Evolutionary conservation across 345 rosid species (phyloP).

Genomic region (Hirschfeldia incana): DNA sequence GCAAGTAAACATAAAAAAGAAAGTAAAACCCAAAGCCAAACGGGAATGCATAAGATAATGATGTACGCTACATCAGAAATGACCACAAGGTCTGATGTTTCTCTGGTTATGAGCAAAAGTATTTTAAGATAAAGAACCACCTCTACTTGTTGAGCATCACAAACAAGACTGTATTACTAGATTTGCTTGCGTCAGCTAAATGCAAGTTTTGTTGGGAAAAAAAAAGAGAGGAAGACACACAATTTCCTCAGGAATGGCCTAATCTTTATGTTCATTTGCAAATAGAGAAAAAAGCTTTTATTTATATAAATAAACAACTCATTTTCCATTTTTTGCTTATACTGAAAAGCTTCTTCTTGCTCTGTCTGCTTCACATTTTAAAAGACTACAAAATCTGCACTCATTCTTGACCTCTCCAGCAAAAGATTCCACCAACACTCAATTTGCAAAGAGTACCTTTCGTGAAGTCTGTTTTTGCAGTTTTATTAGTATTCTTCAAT

Average conservation of each 20-base stretch:
- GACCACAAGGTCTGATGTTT: conserved; percentile 40
- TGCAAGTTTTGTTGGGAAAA: conserved; percentile 35
- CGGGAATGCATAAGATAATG: no score
- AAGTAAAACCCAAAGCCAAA: no score
- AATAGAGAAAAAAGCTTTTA: neutral
- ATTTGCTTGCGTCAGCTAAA: conserved; percentile 50
- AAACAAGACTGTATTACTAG: conserved; percentile 10
- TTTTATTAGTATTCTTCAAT: no score
- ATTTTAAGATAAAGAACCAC: conserved; percentile 20
- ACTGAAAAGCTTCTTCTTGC: neutral
- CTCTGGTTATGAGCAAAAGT: conserved; percentile 27
- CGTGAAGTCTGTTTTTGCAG: no score
- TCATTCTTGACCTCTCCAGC: neutral
- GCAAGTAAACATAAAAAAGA: neutral
- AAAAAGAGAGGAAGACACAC: conserved; percentile 1
- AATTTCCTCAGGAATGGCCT: conserved; percentile 5
- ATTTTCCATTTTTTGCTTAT: no score
- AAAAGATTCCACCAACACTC: no score
- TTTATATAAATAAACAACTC: no score
- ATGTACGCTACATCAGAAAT: no score
- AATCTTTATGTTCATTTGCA: conserved; percentile 14
- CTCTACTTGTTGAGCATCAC: neutral
- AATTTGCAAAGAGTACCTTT: no score
- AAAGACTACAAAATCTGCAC: neutral
- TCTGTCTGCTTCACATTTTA: no score